These are phyloP conservation scores for Diaporthe helianthi DNA, from an alignment of 2,329 filamentous ascomycete genomes.

Conservation along the genomic window DNA sequence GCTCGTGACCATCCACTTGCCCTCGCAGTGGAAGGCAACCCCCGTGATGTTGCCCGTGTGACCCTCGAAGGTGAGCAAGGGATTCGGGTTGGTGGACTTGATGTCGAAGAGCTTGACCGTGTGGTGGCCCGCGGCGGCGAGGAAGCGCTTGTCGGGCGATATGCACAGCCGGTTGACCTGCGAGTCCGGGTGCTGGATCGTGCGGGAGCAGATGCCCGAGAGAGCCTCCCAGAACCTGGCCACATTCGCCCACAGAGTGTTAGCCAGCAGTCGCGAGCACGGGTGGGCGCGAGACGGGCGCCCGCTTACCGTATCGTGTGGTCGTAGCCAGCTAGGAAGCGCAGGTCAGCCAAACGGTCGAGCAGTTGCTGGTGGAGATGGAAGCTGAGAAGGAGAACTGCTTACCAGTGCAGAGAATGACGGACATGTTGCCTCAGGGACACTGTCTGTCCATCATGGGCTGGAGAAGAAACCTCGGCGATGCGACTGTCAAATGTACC, in stretches of 20 bases:
- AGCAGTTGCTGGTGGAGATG: neutral
- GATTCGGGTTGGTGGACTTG: slow-evolving; percentile 95
- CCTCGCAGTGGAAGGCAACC: slow-evolving; percentile 96
- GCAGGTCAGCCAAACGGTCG: slow-evolving; percentile 35
- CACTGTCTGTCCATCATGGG: slow-evolving; percentile 33
- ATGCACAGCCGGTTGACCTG: slow-evolving; percentile 99
- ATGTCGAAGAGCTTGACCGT: slow-evolving; percentile 98
- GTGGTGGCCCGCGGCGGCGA: slow-evolving; percentile 80
- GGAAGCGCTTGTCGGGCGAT: slow-evolving; percentile 95
- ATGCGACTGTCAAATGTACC: neutral
- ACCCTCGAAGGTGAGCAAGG: slow-evolving; percentile 91
- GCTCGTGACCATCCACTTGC: slow-evolving; percentile 99
- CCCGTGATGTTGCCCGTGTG: slow-evolving; percentile 96
- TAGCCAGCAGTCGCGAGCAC: slow-evolving; percentile 32
- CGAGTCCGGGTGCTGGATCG: slow-evolving; percentile 96
- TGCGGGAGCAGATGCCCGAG: slow-evolving; percentile 96
- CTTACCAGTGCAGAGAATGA: slow-evolving; percentile 68
- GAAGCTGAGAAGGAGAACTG: neutral
- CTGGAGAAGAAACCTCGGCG: slow-evolving; percentile 20
- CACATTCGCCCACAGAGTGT: slow-evolving; percentile 33
- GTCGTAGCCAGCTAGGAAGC: slow-evolving; percentile 62
- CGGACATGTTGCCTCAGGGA: slow-evolving; percentile 55
- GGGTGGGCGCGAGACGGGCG: neutral
- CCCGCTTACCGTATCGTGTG: slow-evolving; percentile 64
- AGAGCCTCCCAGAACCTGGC: slow-evolving; percentile 97